phyloP scores from a whole-genome alignment of 768 basidiomycete genomes.

The Hirschioporus abietinus region DNA sequence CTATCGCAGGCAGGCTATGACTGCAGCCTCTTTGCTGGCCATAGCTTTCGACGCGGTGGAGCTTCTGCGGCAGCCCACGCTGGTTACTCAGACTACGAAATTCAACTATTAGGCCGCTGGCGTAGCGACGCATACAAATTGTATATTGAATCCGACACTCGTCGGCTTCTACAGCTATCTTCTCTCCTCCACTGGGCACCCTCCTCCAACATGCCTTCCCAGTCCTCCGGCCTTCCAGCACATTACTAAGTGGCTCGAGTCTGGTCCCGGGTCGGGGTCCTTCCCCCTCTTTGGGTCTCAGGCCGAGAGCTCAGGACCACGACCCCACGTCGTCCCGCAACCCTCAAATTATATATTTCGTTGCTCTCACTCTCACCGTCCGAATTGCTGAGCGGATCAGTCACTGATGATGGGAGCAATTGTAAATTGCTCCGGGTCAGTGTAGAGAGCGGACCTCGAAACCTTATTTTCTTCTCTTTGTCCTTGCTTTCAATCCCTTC shows the following conservation, averaged over 20 bases:
- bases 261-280: too few relatives aligned
- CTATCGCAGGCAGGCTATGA: constrained; percentile 8
- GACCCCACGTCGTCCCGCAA: too few relatives aligned
- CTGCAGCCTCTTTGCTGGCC: constrained; percentile 14
- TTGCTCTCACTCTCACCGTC: too few relatives aligned
- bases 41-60: constrained; percentile 20
- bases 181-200: constrained; percentile 25
- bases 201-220: constrained; percentile 6
- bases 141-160: constrained; percentile 26
- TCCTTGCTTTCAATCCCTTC: too few relatives aligned
- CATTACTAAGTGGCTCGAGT: constrained; percentile 13
- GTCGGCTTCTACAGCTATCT: constrained; percentile 26
- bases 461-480: too few relatives aligned
- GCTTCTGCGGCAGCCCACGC: constrained; percentile 26
- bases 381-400: too few relatives aligned
- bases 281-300: too few relatives aligned
- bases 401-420: too few relatives aligned
- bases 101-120: constrained; percentile 34
- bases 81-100: constrained; percentile 29
- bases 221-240: constrained; percentile 11
- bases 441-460: too few relatives aligned
- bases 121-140: constrained; percentile 32
- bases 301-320: constrained; percentile 1
- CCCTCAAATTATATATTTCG: too few relatives aligned
- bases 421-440: too few relatives aligned